Percentiles rank a stretch among this genome's conserved stretches.
These are phyloP conservation scores for Arctium lappa DNA, from an alignment of 129 eudicot species.

Conservation along the genomic window DNA sequence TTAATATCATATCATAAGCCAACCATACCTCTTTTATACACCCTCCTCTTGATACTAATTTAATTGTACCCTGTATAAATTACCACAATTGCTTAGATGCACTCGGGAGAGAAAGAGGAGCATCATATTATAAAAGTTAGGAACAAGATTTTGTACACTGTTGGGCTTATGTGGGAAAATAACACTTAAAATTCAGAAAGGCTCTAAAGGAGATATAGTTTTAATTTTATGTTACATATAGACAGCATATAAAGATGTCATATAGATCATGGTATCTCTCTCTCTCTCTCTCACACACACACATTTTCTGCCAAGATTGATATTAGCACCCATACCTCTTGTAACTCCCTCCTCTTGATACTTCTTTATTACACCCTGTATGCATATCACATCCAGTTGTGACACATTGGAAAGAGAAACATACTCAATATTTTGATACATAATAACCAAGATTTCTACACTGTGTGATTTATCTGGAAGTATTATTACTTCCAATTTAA, in stretches of 20 bases:
- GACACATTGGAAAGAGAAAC: not conserved
- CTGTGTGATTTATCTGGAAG: not conserved
- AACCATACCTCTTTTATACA: not conserved
- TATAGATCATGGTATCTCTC: not conserved
- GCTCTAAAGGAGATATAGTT: too few species aligned
- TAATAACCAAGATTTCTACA: not conserved
- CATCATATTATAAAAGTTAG: not conserved
- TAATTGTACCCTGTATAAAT: not conserved
- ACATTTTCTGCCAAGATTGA: too few species aligned
- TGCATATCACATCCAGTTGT: not conserved
- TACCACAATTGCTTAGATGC: not conserved
- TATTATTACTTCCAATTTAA: not conserved
- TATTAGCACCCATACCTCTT: not conserved
- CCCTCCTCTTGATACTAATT: not conserved
- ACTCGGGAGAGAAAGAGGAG: not conserved
- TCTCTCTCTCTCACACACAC: not conserved
- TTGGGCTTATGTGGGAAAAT: too few species aligned
- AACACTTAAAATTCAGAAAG: too few species aligned
- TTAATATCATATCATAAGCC: not conserved
- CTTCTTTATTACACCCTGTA: not conserved
- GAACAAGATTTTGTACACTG: too few species aligned
- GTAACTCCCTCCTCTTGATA: not conserved
- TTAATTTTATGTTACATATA: not conserved
- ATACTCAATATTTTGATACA: too few species aligned
- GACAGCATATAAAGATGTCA: not conserved